Evolutionary conservation across 345 rosid species (phyloP), one percentile per base, ranked within the genome.

Genomic region (Populus ilicifolia): DNA sequence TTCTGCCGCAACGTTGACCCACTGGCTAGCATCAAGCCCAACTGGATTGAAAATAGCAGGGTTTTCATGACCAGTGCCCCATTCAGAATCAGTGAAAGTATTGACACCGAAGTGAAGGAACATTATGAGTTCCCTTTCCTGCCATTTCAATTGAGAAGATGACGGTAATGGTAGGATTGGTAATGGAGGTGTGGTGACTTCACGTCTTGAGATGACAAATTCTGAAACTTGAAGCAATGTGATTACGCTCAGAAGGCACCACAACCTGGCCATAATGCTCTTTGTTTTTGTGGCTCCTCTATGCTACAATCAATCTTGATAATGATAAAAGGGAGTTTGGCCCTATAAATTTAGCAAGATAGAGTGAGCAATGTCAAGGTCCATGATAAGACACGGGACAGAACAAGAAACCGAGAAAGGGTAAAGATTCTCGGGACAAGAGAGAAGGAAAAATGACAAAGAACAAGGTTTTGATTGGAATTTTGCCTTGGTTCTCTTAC

Each of bases 41-140:
- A 52, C 71, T 0, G 94, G 96, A 61, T 88, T 43, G 84, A 92
- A 90, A 43, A 90, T 77, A 10, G 76, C 62, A 0, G 94, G 97
- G 80, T 78, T 87, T 43, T 90, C 97, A 0, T 81, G 75, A n/a
- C 97, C 94, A 5, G 90, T 92, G 10, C 97, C 94, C 97, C 91
- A 75, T 73, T 92, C 97, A 20, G 89, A 83, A 77, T 87, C 85
- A 0, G 97, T 92, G 91, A 90, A 92, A 2, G 97, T 92, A 84
- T 92, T 92, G 83, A 90, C 91, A 0, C 94, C 97, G 8, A 92
- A 92, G 80, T 92, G 97, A 70, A 92, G 85, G 83, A 92, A 89
- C 92, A 92, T 89, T 70, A 92, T 90, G 77, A 92, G 29, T 73
- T 92, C 96, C 25, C 92, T 81, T 71, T 88, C 88, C 35, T 92